These are phyloP conservation scores for Clavariopsis aquatica DNA, from an alignment of 495 filamentous ascomycete species.

Conservation along the genomic window DNA sequence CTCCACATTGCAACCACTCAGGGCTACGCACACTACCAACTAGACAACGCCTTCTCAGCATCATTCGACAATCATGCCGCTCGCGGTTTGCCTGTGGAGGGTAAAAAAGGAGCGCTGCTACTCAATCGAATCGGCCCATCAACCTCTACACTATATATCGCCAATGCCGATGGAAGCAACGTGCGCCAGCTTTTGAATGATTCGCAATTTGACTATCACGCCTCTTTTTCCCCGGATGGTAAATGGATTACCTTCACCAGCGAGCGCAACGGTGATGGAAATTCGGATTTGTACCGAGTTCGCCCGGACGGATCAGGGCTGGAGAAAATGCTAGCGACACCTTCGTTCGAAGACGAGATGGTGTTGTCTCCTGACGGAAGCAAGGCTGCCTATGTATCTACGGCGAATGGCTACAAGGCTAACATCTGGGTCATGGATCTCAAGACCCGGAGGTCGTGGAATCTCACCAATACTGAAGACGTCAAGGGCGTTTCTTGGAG, in stretches of 20 bases:
- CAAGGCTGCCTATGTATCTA: neutral
- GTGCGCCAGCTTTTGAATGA: neutral
- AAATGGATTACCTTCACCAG: neutral
- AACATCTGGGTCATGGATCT: slow-evolving; percentile 9
- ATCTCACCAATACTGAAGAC: neutral
- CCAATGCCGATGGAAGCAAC: neutral
- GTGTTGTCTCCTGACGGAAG: slow-evolving; percentile 4
- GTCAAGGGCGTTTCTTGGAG: neutral
- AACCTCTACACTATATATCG: neutral
- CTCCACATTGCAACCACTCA: neutral
- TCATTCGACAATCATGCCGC: neutral
- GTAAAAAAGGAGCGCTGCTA: neutral
- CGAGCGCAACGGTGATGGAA: slow-evolving; percentile 1
- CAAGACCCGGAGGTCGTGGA: neutral
- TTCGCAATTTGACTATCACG: neutral
- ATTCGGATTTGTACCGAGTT: neutral
- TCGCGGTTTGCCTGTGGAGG: neutral
- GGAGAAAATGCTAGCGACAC: slow-evolving; percentile 1
- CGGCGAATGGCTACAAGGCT: slow-evolving; percentile 1
- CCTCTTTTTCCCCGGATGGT: neutral
- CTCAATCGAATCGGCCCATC: neutral
- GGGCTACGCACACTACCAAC: neutral
- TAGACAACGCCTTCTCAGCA: neutral
- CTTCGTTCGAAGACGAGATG: neutral
- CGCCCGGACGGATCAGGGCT: neutral